These are phyloP conservation scores for Lophium mytilinum DNA, from an alignment of 495 filamentous ascomycete species.

Conservation along the genomic window DNA sequence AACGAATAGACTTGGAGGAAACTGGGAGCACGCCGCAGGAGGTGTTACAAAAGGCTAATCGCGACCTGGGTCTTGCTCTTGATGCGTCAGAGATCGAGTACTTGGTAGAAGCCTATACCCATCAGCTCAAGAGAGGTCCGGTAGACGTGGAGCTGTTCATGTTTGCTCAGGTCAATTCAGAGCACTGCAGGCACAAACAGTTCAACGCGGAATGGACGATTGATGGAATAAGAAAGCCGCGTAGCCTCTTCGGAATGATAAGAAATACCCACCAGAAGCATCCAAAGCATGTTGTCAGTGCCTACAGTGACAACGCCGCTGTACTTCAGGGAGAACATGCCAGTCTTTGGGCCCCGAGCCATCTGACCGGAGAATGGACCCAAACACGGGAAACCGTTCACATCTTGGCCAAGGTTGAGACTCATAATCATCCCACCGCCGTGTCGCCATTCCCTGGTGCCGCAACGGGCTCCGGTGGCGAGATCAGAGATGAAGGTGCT, in stretches of 20 bases:
- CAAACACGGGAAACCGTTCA: constrained; percentile 82
- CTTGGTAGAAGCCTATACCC: constrained; percentile 71
- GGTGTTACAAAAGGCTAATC: constrained; percentile 74
- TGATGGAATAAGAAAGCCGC: constrained; percentile 69
- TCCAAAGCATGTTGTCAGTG: constrained; percentile 75
- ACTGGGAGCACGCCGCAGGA: constrained; percentile 54
- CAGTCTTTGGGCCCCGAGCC: constrained; percentile 76
- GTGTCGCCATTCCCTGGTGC: constrained; percentile 83
- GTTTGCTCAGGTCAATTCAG: constrained; percentile 95
- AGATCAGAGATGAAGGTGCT: constrained; percentile 90
- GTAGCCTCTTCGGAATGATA: constrained; percentile 90
- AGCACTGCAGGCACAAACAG: constrained; percentile 70
- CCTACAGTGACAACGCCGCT: constrained; percentile 95
- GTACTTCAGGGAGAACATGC: constrained; percentile 72
- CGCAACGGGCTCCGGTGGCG: constrained; percentile 90
- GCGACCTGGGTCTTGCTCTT: constrained; percentile 70
- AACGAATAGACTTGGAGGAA: constrained; percentile 61
- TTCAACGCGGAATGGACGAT: constrained; percentile 99
- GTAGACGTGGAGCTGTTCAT: constrained; percentile 96
- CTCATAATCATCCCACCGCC: constrained; percentile 95
- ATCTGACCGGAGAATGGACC: constrained; percentile 78
- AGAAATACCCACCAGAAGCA: constrained; percentile 78
- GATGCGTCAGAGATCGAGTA: constrained; percentile 92
- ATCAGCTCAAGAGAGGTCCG: constrained; percentile 61
- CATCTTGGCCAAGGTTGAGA: constrained; percentile 90